Conservation (phyloP, 306 rosid genomes). For the Corylus avellana region DNA sequence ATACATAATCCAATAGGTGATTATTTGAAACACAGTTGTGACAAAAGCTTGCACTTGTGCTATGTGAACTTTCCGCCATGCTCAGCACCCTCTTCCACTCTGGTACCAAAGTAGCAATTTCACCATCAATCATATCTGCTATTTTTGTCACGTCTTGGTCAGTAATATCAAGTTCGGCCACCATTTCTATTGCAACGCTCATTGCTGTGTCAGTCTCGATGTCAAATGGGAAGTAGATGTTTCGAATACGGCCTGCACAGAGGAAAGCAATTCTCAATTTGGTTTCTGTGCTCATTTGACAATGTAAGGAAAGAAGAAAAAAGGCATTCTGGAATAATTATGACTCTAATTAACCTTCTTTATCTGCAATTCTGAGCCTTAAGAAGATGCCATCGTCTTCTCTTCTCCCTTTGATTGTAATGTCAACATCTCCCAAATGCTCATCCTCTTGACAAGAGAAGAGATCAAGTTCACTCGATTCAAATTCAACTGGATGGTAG, state of each 20-base stretch:
- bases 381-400: slow-evolving; percentile 78
- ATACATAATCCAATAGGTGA: slow-evolving; percentile 49
- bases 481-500: slow-evolving; percentile 38
- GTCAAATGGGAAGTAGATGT: slow-evolving; percentile 96
- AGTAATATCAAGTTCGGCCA: slow-evolving; percentile 80
- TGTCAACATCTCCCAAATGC: slow-evolving; percentile 56
- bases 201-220: slow-evolving; percentile 74
- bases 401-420: slow-evolving; percentile 71
- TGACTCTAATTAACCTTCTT: slow-evolving; percentile 65
- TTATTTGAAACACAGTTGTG: slow-evolving; percentile 55
- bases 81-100: slow-evolving; percentile 58
- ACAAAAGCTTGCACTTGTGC: slow-evolving; percentile 48
- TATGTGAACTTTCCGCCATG: slow-evolving; percentile 47
- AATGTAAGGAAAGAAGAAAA: slow-evolving; percentile 12
- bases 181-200: slow-evolving; percentile 91
- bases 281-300: slow-evolving; percentile 12
- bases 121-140: slow-evolving; percentile 86
- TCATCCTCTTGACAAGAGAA: slow-evolving; percentile 73
- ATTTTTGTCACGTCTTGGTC: slow-evolving; percentile 81
- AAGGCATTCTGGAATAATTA: slow-evolving; percentile 10
- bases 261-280: slow-evolving; percentile 11
- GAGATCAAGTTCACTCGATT: slow-evolving; percentile 61
- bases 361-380: slow-evolving; percentile 89
- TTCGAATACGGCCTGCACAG: slow-evolving; percentile 73
- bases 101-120: slow-evolving; percentile 71